These are phyloP conservation scores for Malassezia dermatis DNA, from an alignment of 1,284 basidiomycete species.

Conservation along the genomic window DNA sequence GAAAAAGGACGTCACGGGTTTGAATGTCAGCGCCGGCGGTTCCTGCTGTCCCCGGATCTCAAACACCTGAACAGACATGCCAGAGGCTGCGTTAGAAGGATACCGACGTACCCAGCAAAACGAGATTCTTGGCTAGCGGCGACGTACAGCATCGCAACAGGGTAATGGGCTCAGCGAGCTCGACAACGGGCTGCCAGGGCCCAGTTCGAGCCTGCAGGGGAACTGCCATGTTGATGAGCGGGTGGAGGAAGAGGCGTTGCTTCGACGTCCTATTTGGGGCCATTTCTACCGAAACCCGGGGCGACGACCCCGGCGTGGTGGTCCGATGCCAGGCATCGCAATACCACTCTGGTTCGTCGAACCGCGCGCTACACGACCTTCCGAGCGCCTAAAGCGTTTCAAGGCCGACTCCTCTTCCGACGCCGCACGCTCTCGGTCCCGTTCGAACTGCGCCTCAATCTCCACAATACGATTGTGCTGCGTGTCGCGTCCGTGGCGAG, in stretches of 20 bases:
- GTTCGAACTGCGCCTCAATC: slow-evolving; percentile 55
- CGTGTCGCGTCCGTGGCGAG: slow-evolving; percentile 57
- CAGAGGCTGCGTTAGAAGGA: neutral
- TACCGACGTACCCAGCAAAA: slow-evolving; percentile 8
- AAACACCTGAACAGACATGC: slow-evolving; percentile 2
- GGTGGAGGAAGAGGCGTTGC: neutral
- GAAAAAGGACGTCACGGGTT: slow-evolving; percentile 11
- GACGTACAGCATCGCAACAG: slow-evolving; percentile 11
- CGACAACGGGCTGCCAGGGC: slow-evolving; percentile 12
- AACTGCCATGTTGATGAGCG: slow-evolving; percentile 4
- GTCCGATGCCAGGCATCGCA: slow-evolving; percentile 12
- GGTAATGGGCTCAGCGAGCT: slow-evolving; percentile 3
- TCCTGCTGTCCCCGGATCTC: neutral
- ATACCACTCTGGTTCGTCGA: slow-evolving; percentile 5
- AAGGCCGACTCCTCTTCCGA: slow-evolving; percentile 6
- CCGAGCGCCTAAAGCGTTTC: slow-evolving; percentile 5
- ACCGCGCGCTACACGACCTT: neutral
- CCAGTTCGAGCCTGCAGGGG: slow-evolving; percentile 3
- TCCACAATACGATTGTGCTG: slow-evolving; percentile 83
- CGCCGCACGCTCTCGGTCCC: slow-evolving; percentile 20
- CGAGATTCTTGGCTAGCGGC: slow-evolving; percentile 11
- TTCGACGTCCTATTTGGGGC: neutral
- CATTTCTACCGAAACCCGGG: neutral
- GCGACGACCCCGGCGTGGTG: slow-evolving; percentile 5
- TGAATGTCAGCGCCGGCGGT: neutral